phyloP scores from a whole-genome alignment of 2,329 filamentous ascomycete species.

The Neonectria coccinea region DNA sequence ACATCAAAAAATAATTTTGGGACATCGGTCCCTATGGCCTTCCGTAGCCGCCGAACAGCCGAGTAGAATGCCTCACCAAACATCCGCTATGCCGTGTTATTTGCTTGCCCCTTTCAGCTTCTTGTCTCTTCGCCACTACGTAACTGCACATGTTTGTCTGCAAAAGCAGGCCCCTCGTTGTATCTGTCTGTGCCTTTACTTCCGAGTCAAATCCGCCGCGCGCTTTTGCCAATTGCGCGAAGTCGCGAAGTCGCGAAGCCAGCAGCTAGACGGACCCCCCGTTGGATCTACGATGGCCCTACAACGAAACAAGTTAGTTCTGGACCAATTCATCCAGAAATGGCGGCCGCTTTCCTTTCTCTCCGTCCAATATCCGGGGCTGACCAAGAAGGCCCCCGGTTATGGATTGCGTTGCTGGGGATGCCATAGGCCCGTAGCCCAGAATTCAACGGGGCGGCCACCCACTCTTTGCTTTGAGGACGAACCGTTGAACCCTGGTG shows the following conservation, averaged over 20 bases:
- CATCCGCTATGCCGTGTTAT: neutral
- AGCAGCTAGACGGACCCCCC: no score
- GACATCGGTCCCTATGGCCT: no score
- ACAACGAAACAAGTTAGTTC: no score
- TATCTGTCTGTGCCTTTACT: slow-evolving; percentile 5
- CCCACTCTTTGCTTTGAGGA: neutral
- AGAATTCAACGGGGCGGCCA: slow-evolving; percentile 4
- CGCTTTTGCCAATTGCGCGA: slow-evolving; percentile 12
- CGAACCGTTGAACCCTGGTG: neutral
- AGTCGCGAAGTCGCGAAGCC: slow-evolving; percentile 8
- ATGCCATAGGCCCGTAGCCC: slow-evolving; percentile 2
- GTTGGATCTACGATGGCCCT: no score
- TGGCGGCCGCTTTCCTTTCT: neutral
- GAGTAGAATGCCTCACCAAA: neutral
- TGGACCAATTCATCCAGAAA: neutral
- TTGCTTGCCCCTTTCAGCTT: neutral
- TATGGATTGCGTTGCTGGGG: neutral
- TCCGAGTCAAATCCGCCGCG: slow-evolving; percentile 22
- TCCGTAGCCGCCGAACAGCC: slow-evolving; percentile 5
- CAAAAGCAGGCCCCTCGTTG: neutral
- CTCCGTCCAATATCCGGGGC: slow-evolving; percentile 24
- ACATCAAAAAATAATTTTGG: no score
- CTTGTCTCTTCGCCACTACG: neutral
- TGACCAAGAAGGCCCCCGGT: neutral
- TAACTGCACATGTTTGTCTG: no score